phyloP scores from a whole-genome alignment of 1,139 yeast species.

The Trichomonascaceae sp. region DNA sequence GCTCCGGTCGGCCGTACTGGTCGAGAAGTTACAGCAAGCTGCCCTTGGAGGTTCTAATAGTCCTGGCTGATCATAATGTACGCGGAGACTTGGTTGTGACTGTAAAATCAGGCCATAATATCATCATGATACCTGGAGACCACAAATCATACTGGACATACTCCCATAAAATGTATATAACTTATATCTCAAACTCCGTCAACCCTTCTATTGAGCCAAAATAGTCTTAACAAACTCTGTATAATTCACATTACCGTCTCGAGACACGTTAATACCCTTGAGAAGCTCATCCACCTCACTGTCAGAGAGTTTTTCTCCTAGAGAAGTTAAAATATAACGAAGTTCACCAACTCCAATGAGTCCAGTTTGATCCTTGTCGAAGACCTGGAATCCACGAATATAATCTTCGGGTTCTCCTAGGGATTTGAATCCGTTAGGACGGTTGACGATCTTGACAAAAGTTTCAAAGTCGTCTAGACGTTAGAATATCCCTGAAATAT shows the following conservation, averaged over 20 bases:
- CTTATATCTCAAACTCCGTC: neutral
- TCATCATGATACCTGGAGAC: too few relatives aligned
- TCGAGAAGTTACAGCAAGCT: too few relatives aligned
- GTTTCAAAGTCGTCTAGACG: slow-evolving; percentile 57
- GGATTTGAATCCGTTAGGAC: slow-evolving; percentile 87
- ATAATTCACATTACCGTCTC: slow-evolving; percentile 93
- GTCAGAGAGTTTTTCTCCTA: slow-evolving; percentile 87
- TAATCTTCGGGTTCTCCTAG: slow-evolving; percentile 95
- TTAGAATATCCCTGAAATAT: neutral
- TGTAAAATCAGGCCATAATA: too few relatives aligned
- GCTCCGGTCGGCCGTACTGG: too few relatives aligned
- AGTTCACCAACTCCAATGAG: slow-evolving; percentile 96
- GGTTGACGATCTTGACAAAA: slow-evolving; percentile 68
- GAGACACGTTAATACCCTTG: slow-evolving; percentile 89
- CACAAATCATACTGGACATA: too few relatives aligned
- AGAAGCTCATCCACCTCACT: slow-evolving; percentile 91
- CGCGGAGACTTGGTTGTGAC: too few relatives aligned
- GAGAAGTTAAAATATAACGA: slow-evolving; percentile 84
- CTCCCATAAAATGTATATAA: neutral
- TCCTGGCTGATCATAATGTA: too few relatives aligned
- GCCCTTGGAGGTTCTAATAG: too few relatives aligned
- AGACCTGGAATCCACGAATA: slow-evolving; percentile 94
- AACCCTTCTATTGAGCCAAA: slow-evolving; percentile 63
- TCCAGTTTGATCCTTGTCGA: slow-evolving; percentile 93
- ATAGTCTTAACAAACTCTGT: slow-evolving; percentile 88